phyloP scores from a whole-genome alignment of 768 basidiomycete species.

The Lactarius pseudohatsudake region DNA sequence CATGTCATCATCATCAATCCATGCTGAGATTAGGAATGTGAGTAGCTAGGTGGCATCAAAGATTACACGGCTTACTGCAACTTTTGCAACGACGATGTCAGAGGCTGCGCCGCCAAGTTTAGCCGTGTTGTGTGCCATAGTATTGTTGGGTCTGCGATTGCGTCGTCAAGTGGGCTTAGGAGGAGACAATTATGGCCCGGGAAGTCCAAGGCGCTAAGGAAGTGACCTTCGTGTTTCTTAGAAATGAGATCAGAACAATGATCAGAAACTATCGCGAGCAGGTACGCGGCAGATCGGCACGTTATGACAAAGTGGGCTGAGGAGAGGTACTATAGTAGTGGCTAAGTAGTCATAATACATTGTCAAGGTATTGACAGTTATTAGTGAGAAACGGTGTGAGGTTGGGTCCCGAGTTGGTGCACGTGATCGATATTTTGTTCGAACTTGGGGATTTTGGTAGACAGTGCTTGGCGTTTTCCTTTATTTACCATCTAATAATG shows the following conservation, averaged over 20 bases:
- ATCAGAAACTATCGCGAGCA: background rate
- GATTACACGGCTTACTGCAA: conserved; percentile 38
- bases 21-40: conserved; percentile 34
- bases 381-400: no score
- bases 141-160: background rate
- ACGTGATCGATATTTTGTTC: no score
- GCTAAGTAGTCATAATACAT: no score
- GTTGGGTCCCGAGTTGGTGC: no score
- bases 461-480: background rate
- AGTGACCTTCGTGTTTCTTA: background rate
- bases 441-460: background rate
- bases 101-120: conserved; percentile 45
- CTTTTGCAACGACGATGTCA: conserved; percentile 40
- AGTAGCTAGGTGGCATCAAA: background rate
- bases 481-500: background rate
- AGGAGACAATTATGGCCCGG: background rate
- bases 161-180: background rate
- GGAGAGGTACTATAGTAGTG: no score
- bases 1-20: conserved; percentile 63
- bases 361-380: no score
- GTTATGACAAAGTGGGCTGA: no score
- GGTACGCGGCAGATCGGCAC: background rate
- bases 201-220: background rate
- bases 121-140: conserved; percentile 36
- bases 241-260: background rate